A percentile compares a stretch with the other conserved stretches of the same genome.
These are phyloP conservation scores for Shiraia bambusicola DNA, from an alignment of 2,329 filamentous ascomycete genomes.

Conservation along the genomic window DNA sequence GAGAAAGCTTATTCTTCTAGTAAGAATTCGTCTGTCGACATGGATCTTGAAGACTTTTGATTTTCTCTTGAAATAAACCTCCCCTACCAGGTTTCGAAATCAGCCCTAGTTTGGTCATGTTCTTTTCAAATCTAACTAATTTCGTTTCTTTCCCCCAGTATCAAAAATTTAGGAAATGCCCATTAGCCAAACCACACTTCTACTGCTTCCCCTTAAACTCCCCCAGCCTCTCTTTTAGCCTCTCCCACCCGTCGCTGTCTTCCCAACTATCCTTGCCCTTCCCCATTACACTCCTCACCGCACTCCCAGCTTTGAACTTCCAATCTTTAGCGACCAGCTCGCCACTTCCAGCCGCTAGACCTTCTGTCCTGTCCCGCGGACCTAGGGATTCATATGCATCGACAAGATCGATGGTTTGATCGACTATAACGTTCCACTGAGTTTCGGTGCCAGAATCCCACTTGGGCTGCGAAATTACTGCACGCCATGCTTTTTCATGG, in stretches of 20 bases:
- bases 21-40: too few relatives aligned
- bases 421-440: conserved; percentile 72
- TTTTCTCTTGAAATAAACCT: too few relatives aligned
- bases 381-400: conserved; percentile 77
- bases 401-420: conserved; percentile 77
- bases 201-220: conserved; percentile 43
- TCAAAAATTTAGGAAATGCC: background rate
- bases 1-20: too few relatives aligned
- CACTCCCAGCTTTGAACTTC: conserved; percentile 85
- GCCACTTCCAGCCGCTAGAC: conserved; percentile 50
- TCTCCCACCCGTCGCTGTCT: conserved; percentile 67
- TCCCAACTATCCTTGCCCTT: conserved; percentile 83
- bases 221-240: conserved; percentile 54
- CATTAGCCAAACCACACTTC: background rate
- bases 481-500: conserved; percentile 87
- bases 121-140: too few relatives aligned
- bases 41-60: too few relatives aligned
- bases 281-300: conserved; percentile 78
- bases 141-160: too few relatives aligned
- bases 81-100: too few relatives aligned
- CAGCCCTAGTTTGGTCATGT: too few relatives aligned
- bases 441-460: conserved; percentile 60
- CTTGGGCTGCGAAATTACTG: conserved; percentile 59
- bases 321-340: conserved; percentile 75
- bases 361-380: conserved; percentile 53